Evolutionary conservation across 495 filamentous ascomycete genomes (phyloP), one percentile per base, ranked within the genome.

Genomic region (Penicillium chermesinum): DNA sequence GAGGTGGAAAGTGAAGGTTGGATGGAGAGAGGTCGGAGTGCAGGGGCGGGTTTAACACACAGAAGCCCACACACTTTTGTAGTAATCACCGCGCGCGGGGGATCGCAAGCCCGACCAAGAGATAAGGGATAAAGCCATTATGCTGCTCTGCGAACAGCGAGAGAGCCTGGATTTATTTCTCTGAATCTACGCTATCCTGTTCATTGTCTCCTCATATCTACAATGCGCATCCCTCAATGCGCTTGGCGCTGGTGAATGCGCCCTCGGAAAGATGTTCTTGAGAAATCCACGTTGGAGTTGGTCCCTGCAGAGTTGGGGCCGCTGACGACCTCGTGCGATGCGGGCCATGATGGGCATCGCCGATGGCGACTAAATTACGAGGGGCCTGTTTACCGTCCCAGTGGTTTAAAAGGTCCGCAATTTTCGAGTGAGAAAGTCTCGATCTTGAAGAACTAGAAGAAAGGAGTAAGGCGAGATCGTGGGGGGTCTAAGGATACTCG

Each of bases 41-140:
- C 38, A 46, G 45, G 49, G 43, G 50, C 47, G 39, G 47, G 32
- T n/a, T 35, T 40, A 38, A 53, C 38, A 42, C 37, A 50, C 47
- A 33, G 50, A 30, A 30, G 25, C 25, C n/a, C 42, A 40, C 45
- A 47, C 45, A 39, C 45, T 39, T n/a, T n/a, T 40, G 44, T 46
- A 46, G 37, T 52, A 46, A 57, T 52, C 42, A 42, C 22, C 38
- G 54, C 41, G 44, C 53, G 53, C n/a, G n/a, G n/a, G 53, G 55
- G 50, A 51, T 54, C 47, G 44, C 46, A 57, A 37, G 42, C 38
- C 53, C 49, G 41, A 53, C 45, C 50, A 53, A 15, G 35, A 51
- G 54, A 52, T 57, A 49, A 57, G 54, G 41, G 41, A 39, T 20
- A 38, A 47, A 30, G 35, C 16, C 5, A 20, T 39, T 47, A 32